Conservation (phyloP, 1,284 basidiomycete species). For the Schizopora paradoxa region DNA sequence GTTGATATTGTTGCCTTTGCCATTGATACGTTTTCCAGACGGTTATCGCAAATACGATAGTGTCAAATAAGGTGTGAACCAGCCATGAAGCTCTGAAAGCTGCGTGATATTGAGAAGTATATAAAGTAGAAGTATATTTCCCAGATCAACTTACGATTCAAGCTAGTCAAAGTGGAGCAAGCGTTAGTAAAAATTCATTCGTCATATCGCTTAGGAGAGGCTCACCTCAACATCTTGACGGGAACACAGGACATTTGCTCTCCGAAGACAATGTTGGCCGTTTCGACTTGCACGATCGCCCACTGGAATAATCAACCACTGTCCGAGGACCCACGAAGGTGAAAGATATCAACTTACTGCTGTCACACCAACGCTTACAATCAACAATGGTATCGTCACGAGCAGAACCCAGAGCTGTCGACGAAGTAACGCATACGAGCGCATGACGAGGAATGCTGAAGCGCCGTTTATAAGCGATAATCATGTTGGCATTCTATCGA, state of each 20-base stretch:
- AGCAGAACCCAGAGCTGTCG: conserved; percentile 9
- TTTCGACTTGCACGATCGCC: conserved; percentile 2
- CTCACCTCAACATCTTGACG: not conserved
- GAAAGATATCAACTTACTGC: conserved; percentile 2
- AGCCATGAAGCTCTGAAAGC: conserved; percentile 13
- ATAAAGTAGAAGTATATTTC: no score
- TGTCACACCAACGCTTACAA: conserved; percentile 2
- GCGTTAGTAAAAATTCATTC: conserved; percentile 2
- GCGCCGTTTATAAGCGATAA: not conserved
- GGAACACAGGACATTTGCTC: conserved; percentile 10
- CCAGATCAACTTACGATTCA: no score
- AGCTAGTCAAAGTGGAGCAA: no score
- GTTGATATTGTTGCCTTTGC: conserved; percentile 1
- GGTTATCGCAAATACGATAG: conserved; percentile 8
- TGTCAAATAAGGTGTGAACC: conserved; percentile 8
- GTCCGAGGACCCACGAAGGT: no score
- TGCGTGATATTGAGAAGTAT: conserved; percentile 1
- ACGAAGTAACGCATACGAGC: conserved; percentile 12
- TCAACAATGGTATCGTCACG: conserved; percentile 8
- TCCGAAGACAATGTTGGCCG: conserved; percentile 10
- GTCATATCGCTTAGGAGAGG: conserved; percentile 7
- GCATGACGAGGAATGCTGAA: conserved; percentile 11
- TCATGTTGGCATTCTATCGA: not conserved
- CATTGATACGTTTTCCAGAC: conserved; percentile 7
- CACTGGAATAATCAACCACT: no score